A percentile compares a stretch with the other conserved stretches of the same genome.
phyloP scores from a whole-genome alignment of 768 basidiomycete species.

The Megacollybia marginata region DNA sequence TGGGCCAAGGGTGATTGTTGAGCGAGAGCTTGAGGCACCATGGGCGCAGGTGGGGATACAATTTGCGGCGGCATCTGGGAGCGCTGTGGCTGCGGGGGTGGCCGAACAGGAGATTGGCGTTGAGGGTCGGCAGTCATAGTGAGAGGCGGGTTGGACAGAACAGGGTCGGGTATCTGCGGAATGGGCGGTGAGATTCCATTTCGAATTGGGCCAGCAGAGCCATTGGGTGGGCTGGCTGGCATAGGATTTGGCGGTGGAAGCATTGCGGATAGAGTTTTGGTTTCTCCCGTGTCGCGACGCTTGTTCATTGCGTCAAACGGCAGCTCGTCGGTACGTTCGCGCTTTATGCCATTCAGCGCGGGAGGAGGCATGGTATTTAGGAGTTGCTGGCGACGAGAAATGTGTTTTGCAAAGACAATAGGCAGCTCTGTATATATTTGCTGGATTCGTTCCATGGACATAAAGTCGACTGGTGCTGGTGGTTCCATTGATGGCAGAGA shows the following conservation, averaged over 20 bases:
- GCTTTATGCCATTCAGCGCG: slow-evolving; percentile 37
- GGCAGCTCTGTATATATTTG: slow-evolving; percentile 60
- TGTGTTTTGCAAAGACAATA: slow-evolving; percentile 53
- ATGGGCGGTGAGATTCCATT: background rate
- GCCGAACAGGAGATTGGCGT: background rate
- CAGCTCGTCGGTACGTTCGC: slow-evolving; percentile 51
- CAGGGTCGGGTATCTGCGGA: background rate
- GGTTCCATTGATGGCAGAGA: slow-evolving; percentile 46
- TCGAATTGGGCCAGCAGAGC: background rate
- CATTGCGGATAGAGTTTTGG: slow-evolving; percentile 37
- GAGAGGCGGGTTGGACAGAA: background rate
- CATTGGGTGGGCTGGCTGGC: background rate
- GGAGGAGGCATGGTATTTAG: slow-evolving; percentile 15
- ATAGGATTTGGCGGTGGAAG: slow-evolving; percentile 20
- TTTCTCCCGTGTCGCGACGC: slow-evolving; percentile 64
- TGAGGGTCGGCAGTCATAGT: background rate
- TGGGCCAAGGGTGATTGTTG: too few relatives aligned
- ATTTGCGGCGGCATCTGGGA: slow-evolving; percentile 16
- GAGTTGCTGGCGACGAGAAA: slow-evolving; percentile 33
- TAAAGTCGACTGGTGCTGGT: slow-evolving; percentile 41
- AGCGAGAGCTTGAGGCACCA: background rate
- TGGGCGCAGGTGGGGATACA: slow-evolving; percentile 33
- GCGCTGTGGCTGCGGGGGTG: background rate
- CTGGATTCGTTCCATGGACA: slow-evolving; percentile 52
- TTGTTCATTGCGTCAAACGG: slow-evolving; percentile 39